Evolutionary conservation across 106 monocot species (phyloP).

Genomic region (Dendrobium huoshanense): DNA sequence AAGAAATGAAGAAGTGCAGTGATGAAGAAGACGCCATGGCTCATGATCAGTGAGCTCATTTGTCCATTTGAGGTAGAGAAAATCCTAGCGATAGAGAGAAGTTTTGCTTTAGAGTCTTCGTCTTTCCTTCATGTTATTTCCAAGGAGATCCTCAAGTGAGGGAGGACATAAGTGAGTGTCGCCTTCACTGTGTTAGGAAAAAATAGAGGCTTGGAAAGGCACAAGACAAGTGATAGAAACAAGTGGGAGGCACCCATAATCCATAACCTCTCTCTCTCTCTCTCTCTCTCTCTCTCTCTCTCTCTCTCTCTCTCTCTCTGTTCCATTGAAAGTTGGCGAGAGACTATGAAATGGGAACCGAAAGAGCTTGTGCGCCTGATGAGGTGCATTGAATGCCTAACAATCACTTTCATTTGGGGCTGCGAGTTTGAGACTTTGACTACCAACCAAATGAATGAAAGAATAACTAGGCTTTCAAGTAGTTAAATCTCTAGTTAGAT

Average conservation of each 20-base stretch:
- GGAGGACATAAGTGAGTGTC: constrained; percentile 5
- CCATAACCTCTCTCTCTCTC: neutral
- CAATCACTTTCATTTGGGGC: constrained; percentile 7
- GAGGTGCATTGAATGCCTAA: constrained; percentile 4
- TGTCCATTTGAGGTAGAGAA: neutral
- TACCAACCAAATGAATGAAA: constrained; percentile 4
- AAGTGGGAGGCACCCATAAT: neutral
- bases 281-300: constrained; percentile 3
- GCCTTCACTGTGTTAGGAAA: neutral
- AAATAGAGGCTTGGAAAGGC: neutral
- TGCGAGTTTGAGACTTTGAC: neutral
- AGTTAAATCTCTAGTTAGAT: too few relatives aligned
- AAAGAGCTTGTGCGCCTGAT: neutral
- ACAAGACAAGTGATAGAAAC: neutral
- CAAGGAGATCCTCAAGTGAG: neutral
- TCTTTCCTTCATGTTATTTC: constrained; percentile 1
- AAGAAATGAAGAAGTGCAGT: neutral
- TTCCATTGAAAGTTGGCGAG: neutral
- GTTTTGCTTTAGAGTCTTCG: neutral
- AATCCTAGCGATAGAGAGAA: neutral
- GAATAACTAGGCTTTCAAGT: neutral
- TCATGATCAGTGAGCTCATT: constrained; percentile 1
- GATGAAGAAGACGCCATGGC: neutral
- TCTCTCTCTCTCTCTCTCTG: neutral
- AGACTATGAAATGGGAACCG: neutral